Conservation (phyloP, 1,284 basidiomycete genomes). For the Phenoliferia sp. region DNA sequence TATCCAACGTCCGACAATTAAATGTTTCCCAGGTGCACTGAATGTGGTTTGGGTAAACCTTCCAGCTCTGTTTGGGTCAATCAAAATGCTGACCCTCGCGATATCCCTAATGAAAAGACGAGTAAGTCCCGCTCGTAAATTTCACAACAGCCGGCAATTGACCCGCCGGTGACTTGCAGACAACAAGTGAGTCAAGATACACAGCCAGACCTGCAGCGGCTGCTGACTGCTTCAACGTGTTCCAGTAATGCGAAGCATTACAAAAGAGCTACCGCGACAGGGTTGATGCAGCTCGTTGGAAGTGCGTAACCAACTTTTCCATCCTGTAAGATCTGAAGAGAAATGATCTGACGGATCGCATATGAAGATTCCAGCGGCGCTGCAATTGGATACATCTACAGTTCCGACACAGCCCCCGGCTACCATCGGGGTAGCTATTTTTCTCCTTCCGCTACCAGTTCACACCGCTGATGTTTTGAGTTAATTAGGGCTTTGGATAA, state of each 20-base stretch:
- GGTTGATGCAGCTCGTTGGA: background rate
- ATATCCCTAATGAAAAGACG: background rate
- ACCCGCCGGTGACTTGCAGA: background rate
- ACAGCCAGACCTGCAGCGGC: background rate
- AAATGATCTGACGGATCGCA: background rate
- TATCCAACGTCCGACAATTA: too few relatives aligned
- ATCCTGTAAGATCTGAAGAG: background rate
- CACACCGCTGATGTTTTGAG: background rate
- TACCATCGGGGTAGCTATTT: background rate
- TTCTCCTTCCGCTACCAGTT: background rate
- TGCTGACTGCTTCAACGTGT: background rate
- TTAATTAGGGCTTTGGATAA: background rate
- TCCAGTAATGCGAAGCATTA: background rate
- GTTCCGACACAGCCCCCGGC: background rate
- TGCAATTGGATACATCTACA: background rate
- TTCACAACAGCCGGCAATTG: background rate
- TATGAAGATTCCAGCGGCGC: background rate
- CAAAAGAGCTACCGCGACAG: background rate
- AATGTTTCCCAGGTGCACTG: too few relatives aligned
- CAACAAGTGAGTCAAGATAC: background rate
- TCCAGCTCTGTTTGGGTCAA: background rate
- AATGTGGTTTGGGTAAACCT: background rate
- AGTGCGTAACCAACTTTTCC: background rate
- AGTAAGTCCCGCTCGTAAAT: background rate
- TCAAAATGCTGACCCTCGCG: background rate